These are phyloP conservation scores for Pholiota adiposa DNA, from an alignment of 1,284 basidiomycete species.

Conservation along the genomic window DNA sequence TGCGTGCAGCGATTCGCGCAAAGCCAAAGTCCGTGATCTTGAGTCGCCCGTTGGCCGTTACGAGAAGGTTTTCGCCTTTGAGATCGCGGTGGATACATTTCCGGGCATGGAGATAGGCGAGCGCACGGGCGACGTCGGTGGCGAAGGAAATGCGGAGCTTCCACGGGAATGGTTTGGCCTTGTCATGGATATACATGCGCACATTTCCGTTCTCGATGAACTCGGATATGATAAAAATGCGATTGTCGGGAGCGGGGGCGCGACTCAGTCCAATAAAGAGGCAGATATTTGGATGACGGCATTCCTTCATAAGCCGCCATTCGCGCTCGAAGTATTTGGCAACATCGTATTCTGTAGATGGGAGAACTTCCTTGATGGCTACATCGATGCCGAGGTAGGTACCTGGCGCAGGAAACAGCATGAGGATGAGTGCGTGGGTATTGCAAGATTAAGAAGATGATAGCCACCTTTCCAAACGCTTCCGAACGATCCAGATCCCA, in stretches of 20 bases:
- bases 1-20: constrained; percentile 90
- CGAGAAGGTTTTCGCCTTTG: constrained; percentile 96
- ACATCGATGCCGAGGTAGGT: constrained; percentile 94
- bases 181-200: constrained; percentile 85
- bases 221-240: constrained; percentile 90
- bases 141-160: constrained; percentile 91
- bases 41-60: constrained; percentile 90
- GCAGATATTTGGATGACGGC: constrained; percentile 90
- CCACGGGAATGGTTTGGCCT: constrained; percentile 85
- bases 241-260: constrained; percentile 80
- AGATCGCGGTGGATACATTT: constrained; percentile 89
- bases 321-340: constrained; percentile 98
- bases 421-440: constrained; percentile 9
- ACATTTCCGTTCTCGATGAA: constrained; percentile 89
- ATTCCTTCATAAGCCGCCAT: constrained; percentile 91
- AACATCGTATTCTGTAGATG: constrained; percentile 89
- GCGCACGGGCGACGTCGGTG: constrained; percentile 89
- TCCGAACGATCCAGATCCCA: constrained; percentile 92
- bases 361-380: constrained; percentile 94
- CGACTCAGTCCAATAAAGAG: constrained; percentile 93
- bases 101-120: constrained; percentile 96
- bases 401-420: constrained; percentile 47
- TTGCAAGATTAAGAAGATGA: neutral
- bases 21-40: constrained; percentile 98
- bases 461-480: constrained; percentile 94